A percentile compares a stretch with the other conserved stretches of the same genome.
phyloP scores from a whole-genome alignment of 805 yeast genomes.

The Suhomyces sp. region DNA sequence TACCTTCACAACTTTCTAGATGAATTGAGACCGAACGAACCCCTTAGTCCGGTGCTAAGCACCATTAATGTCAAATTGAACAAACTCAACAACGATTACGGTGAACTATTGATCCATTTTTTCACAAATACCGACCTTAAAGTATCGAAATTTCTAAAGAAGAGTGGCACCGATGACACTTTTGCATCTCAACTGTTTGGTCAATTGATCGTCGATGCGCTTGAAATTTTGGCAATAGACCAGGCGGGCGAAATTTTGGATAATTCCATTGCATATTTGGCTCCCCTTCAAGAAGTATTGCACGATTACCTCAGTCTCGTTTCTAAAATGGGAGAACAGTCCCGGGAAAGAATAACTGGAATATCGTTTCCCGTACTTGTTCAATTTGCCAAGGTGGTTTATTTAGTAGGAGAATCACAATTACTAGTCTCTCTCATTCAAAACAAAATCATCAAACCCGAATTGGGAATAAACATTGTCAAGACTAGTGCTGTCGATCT shows the following conservation, averaged over 20 bases:
- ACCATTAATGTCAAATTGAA: slow-evolving; percentile 10
- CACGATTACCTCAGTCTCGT: slow-evolving; percentile 5
- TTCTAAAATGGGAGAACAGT: slow-evolving; percentile 12
- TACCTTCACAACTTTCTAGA: background rate
- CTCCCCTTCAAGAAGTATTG: slow-evolving; percentile 6
- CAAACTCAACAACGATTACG: slow-evolving; percentile 10
- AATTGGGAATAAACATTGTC: slow-evolving; percentile 20
- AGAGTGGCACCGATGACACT: background rate
- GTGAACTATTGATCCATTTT: slow-evolving; percentile 4
- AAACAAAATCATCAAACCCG: slow-evolving; percentile 16
- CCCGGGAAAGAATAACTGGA: background rate
- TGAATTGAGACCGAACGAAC: slow-evolving; percentile 2
- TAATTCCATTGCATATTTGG: background rate
- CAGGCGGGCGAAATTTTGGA: slow-evolving; percentile 4
- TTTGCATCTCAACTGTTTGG: slow-evolving; percentile 1
- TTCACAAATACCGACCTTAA: background rate
- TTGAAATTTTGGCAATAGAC: slow-evolving; percentile 14
- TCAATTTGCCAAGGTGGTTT: slow-evolving; percentile 16
- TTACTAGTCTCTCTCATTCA: slow-evolving; percentile 16
- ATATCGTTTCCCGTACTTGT: slow-evolving; percentile 15
- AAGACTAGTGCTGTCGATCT: slow-evolving; percentile 14
- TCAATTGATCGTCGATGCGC: slow-evolving; percentile 7
- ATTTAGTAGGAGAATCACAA: slow-evolving; percentile 18
- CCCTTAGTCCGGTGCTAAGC: slow-evolving; percentile 1
- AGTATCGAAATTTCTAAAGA: slow-evolving; percentile 5